These are phyloP conservation scores for Naganishia vaughanmartiniae DNA, from an alignment of 768 basidiomycete genomes.

Conservation along the genomic window DNA sequence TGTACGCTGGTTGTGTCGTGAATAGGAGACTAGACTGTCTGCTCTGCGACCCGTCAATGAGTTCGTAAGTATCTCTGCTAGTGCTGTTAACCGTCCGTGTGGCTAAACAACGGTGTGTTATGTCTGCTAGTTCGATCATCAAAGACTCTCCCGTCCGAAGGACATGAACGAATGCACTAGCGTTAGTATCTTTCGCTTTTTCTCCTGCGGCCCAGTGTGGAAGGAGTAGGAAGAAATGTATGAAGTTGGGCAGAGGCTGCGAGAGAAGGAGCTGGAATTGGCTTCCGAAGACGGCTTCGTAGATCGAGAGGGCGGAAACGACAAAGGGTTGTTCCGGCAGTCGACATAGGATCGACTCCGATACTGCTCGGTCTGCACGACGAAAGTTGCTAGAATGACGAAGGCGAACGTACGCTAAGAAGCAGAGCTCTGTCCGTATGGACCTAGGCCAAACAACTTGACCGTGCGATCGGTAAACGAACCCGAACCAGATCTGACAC, in stretches of 20 bases:
- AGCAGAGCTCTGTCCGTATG: too few relatives aligned
- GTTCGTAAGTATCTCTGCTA: conserved; percentile 43
- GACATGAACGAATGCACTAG: conserved; percentile 51
- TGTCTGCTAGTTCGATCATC: conserved; percentile 48
- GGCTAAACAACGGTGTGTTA: neutral
- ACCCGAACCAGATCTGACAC: neutral
- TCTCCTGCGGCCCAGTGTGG: neutral
- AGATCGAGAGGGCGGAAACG: too few relatives aligned
- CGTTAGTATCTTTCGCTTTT: conserved; percentile 31
- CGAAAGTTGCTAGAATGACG: too few relatives aligned
- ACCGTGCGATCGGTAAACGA: too few relatives aligned
- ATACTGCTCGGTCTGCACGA: too few relatives aligned
- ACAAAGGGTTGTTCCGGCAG: too few relatives aligned
- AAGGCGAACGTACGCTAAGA: too few relatives aligned
- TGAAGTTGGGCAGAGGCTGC: neutral
- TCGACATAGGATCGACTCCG: too few relatives aligned
- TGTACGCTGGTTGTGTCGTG: neutral
- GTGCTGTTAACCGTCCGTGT: neutral
- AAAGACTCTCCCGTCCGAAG: conserved; percentile 49
- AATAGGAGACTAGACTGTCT: conserved; percentile 50
- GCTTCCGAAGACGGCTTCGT: too few relatives aligned
- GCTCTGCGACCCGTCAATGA: conserved; percentile 49
- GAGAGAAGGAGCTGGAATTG: neutral
- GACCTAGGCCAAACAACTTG: too few relatives aligned
- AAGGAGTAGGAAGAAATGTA: neutral